Evolutionary conservation across 805 yeast genomes (phyloP), one percentile per base, ranked within the genome.

Genomic region (Barnettozyma pratensis): DNA sequence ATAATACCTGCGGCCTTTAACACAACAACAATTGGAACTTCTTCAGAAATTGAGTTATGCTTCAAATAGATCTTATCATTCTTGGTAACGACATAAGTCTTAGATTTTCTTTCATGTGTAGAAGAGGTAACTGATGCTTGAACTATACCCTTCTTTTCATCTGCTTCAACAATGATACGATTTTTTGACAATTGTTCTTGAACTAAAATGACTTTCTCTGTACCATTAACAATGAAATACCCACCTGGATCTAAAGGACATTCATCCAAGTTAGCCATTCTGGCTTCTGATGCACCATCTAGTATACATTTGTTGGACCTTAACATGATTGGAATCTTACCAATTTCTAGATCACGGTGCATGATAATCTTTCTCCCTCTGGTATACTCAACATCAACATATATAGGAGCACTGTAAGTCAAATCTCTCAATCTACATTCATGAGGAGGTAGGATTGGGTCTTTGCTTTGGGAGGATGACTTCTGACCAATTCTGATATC

Each of bases 161-260:
- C 99, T 1, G 97, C 94, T 68, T 94, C 99, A 11, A 94, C 99
- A 61, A 94, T 90, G 63, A 94, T 94, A 77, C 99, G 87, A 69
- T 94, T 94, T 70, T 94, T 94, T 44, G 96, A 85, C 65, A 94
- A 75, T 74, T 94, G 99, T 68, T 94, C 99, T 68, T 94, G 99
- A 39, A 94, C 95, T 57, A 94, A 76, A 54, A 94, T 94, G 41
- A 94, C 99, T 66, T 94, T 94, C 61, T 94, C 99, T 0, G 99
- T 94, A 66, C 99, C 99, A 64, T 92, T 92, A 44, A 92, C 97
- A 62, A 92, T 87, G 62, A 94, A 94, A 64, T 94, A 94, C 60
- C 99, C 99, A 70, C 99, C 99, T 6, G 99, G 99, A 69, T 94
- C 99, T 44, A 94, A 73, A 0, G 99, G 99, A 68, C 99, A 94